Percentiles rank a stretch among this genome's conserved stretches.
Evolutionary conservation across 1,139 yeast genomes (phyloP).

Genomic region (Magnusiomyces paraingens): DNA sequence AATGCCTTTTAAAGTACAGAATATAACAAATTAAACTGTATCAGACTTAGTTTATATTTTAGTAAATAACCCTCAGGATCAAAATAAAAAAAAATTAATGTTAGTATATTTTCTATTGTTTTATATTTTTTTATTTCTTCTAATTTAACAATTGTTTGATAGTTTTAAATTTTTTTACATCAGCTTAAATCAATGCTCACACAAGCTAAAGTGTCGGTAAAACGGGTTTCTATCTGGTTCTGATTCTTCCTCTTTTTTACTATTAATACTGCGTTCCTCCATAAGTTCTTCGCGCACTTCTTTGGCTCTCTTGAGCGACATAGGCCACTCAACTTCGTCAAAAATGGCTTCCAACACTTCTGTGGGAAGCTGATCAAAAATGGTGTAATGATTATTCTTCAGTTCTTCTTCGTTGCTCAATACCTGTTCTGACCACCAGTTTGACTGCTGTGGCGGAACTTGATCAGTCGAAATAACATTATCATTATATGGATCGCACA

Average conservation of each 20-base stretch:
- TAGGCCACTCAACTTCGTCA: constrained; percentile 24
- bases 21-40: too few species aligned
- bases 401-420: too few species aligned
- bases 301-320: constrained; percentile 30
- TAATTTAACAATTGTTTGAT: too few species aligned
- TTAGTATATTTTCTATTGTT: too few species aligned
- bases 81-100: too few species aligned
- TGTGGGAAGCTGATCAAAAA: constrained; percentile 15
- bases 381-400: background rate
- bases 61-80: too few species aligned
- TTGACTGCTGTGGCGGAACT: constrained; percentile 41
- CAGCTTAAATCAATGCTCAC: constrained; percentile 30
- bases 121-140: too few species aligned
- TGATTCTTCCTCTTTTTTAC: constrained; percentile 13
- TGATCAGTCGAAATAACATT: constrained; percentile 31
- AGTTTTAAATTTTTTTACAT: too few species aligned
- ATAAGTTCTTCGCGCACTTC: constrained; percentile 32
- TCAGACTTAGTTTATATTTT: too few species aligned
- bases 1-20: too few species aligned
- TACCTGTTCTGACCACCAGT: too few species aligned
- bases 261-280: constrained; percentile 31
- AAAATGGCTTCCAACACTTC: constrained; percentile 20
- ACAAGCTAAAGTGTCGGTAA: constrained; percentile 28
- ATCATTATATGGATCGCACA: constrained; percentile 38
- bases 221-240: constrained; percentile 21